Conservation (phyloP, 2,329 filamentous ascomycete genomes). For the Colletotrichum theobromicola region DNA sequence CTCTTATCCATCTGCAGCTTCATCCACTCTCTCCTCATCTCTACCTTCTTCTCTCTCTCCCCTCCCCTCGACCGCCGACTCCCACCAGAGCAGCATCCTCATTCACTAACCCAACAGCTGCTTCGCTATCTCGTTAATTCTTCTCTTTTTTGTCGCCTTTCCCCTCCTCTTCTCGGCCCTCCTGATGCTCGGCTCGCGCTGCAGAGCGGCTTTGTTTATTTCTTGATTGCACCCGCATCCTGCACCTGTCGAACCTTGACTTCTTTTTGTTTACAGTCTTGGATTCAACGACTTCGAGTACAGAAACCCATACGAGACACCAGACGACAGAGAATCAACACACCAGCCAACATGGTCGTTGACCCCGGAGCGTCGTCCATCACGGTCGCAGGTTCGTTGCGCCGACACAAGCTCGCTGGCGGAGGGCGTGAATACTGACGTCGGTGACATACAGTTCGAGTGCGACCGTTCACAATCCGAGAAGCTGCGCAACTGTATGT, state of each 20-base stretch:
- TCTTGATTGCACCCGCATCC: slow-evolving; percentile 8
- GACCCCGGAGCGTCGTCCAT: slow-evolving; percentile 63
- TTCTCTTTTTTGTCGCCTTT: background rate
- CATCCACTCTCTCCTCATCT: slow-evolving; percentile 3
- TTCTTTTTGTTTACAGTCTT: slow-evolving; percentile 15
- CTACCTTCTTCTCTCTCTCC: background rate
- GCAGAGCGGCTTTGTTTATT: slow-evolving; percentile 22
- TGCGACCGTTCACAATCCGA: slow-evolving; percentile 80
- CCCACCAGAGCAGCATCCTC: background rate
- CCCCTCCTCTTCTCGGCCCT: background rate
- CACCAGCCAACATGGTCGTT: slow-evolving; percentile 17
- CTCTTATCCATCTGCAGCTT: slow-evolving; percentile 21
- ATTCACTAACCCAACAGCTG: slow-evolving; percentile 12
- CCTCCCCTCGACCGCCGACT: background rate
- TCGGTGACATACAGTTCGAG: slow-evolving; percentile 56
- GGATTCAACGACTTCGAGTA: background rate
- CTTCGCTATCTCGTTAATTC: background rate
- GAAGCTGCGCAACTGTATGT: slow-evolving; percentile 89
- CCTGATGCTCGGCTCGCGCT: slow-evolving; percentile 18
- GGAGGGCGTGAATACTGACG: background rate
- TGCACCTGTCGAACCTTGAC: background rate
- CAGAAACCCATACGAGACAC: background rate
- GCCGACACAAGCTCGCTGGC: background rate
- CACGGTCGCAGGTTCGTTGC: slow-evolving; percentile 57
- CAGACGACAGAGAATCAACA: background rate